These are phyloP conservation scores for Backusella macrospora DNA, from an alignment of 192 early-diverging fungal genomes.

Conservation along the genomic window DNA sequence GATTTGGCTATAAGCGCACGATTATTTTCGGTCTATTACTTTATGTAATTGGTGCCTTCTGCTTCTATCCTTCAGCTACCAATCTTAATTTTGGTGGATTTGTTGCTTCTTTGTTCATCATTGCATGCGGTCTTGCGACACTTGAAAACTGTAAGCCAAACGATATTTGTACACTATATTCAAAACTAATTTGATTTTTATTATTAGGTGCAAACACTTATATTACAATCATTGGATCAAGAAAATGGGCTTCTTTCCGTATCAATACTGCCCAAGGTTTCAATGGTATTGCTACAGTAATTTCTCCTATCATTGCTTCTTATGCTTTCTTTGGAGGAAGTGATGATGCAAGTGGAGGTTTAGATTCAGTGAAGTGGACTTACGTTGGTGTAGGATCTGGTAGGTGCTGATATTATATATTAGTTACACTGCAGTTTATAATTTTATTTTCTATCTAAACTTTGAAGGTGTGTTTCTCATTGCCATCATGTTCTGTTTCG, in stretches of 20 bases:
- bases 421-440: neutral
- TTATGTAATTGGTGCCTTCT: constrained; percentile 38
- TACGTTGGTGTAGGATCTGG: constrained; percentile 39
- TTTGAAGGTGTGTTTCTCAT: constrained; percentile 34
- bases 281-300: constrained; percentile 37
- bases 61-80: constrained; percentile 36
- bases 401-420: neutral
- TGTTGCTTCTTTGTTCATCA: constrained; percentile 39
- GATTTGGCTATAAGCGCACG: constrained; percentile 37
- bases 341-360: neutral
- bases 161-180: neutral
- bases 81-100: constrained; percentile 35
- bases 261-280: constrained; percentile 39
- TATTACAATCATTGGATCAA: constrained; percentile 31
- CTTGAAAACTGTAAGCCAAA: constrained; percentile 35
- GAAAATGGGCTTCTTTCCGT: constrained; percentile 30
- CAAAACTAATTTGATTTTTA: neutral
- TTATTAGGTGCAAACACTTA: constrained; percentile 39
- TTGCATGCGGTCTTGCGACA: constrained; percentile 42
- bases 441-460: neutral
- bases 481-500: constrained; percentile 34
- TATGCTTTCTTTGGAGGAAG: constrained; percentile 38
- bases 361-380: constrained; percentile 36
- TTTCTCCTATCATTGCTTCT: constrained; percentile 41
- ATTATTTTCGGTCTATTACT: constrained; percentile 38